Percentiles rank a stretch among this genome's conserved stretches.
Evolutionary conservation across 31 red algal genomes (phyloP).

Genomic region (Odonthalia washingtoniensis): DNA sequence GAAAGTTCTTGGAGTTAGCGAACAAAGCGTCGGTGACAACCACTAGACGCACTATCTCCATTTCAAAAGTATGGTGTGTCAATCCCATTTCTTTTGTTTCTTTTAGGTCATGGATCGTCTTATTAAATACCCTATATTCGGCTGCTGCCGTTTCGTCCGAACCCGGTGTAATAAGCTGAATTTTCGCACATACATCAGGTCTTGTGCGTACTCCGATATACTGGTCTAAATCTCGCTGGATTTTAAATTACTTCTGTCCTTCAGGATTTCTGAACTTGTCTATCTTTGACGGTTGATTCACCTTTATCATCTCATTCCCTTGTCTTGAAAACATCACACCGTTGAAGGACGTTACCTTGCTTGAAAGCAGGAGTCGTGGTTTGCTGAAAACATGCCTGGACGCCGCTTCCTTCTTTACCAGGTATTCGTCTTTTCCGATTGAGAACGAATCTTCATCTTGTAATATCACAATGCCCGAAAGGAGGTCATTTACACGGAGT

Average conservation of each 20-base stretch:
- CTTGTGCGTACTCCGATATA: too few relatives aligned
- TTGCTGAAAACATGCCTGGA: not conserved
- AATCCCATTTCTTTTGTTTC: not conserved
- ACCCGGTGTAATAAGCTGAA: not conserved
- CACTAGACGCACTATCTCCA: too few relatives aligned
- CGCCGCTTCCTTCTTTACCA: not conserved
- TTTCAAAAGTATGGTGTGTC: too few relatives aligned
- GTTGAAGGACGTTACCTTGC: not conserved
- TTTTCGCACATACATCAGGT: too few relatives aligned
- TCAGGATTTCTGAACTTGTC: not conserved
- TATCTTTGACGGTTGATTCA: not conserved
- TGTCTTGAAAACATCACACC: not conserved
- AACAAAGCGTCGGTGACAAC: too few relatives aligned
- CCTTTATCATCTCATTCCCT: not conserved
- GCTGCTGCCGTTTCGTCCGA: not conserved
- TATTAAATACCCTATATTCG: not conserved
- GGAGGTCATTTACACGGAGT: not conserved
- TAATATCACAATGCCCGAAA: not conserved
- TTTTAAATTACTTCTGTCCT: not conserved
- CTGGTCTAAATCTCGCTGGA: too few relatives aligned
- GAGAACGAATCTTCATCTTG: conserved; percentile 6
- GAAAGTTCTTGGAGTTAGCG: too few relatives aligned
- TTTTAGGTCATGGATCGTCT: not conserved
- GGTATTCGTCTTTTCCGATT: not conserved
- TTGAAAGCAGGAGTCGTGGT: not conserved